A percentile compares a stretch with the other conserved stretches of the same genome.
phyloP scores from a whole-genome alignment of 345 rosid genomes.

The Salix suchowensis region DNA sequence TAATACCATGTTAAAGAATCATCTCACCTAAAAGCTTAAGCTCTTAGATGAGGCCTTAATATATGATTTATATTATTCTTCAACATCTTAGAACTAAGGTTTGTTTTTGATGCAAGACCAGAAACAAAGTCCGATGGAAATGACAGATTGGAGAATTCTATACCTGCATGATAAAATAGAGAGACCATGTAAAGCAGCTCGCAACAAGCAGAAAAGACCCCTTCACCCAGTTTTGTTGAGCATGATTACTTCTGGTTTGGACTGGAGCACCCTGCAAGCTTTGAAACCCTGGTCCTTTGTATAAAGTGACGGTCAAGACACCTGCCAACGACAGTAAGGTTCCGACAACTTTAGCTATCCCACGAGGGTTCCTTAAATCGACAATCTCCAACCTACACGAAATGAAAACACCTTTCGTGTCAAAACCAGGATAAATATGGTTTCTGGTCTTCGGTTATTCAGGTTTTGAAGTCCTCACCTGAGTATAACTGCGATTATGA shows the following conservation, averaged over 20 bases:
- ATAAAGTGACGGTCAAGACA: constrained; percentile 14
- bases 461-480: constrained; percentile 6
- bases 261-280: constrained; percentile 20
- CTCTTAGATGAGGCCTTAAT: no score
- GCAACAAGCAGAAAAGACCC: constrained; percentile 25
- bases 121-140: background rate
- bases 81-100: no score
- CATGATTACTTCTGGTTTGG: constrained; percentile 12
- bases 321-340: constrained; percentile 19
- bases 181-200: constrained; percentile 23
- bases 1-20: no score
- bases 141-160: background rate
- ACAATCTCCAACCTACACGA: constrained; percentile 20
- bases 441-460: background rate
- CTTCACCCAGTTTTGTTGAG: constrained; percentile 18
- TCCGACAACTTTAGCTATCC: constrained; percentile 17
- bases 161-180: constrained; percentile 31
- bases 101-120: background rate
- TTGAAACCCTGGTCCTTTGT: constrained; percentile 21
- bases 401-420: background rate
- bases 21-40: no score
- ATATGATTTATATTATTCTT: no score
- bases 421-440: background rate
- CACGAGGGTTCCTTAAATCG: constrained; percentile 10
- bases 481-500: constrained; percentile 20